Conservation (phyloP, 805 yeast genomes). For the Pichia insulana region DNA sequence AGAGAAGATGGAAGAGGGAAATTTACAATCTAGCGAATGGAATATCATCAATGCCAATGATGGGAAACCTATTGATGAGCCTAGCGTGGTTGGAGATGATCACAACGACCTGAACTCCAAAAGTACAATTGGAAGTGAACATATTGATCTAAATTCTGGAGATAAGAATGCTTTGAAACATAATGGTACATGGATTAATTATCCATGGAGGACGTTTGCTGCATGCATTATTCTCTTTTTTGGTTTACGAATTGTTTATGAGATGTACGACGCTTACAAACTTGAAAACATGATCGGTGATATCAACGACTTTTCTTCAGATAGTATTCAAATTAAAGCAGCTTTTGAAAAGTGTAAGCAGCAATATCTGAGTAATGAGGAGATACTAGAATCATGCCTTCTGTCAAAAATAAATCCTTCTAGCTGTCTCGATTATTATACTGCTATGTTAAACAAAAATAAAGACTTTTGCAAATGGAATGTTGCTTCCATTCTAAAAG, state of each 20-base stretch:
- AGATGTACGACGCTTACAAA: background rate
- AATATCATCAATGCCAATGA: background rate
- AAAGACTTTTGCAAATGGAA: slow-evolving; percentile 9
- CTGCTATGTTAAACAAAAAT: slow-evolving; percentile 1
- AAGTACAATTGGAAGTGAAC: no score
- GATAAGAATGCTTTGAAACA: no score
- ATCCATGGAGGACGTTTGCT: no score
- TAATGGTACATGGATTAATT: no score
- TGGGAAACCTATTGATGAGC: background rate
- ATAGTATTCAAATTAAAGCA: slow-evolving; percentile 1
- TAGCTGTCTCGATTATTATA: slow-evolving; percentile 2
- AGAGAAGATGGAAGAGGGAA: background rate
- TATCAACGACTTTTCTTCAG: slow-evolving; percentile 3
- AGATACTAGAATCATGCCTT: background rate
- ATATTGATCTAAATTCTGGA: no score
- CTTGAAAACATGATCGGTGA: slow-evolving; percentile 5
- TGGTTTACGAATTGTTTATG: no score
- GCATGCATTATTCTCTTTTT: no score
- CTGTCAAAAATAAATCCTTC: background rate
- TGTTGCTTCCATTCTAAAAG: background rate
- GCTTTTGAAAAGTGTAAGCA: slow-evolving; percentile 2
- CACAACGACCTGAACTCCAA: no score
- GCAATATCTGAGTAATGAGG: background rate
- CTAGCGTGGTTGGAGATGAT: background rate
- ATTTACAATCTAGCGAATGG: background rate